Percentiles rank a stretch among this genome's conserved stretches.
Evolutionary conservation across 2,329 filamentous ascomycete genomes (phyloP).

Genomic region (Colletotrichum theobromicola): DNA sequence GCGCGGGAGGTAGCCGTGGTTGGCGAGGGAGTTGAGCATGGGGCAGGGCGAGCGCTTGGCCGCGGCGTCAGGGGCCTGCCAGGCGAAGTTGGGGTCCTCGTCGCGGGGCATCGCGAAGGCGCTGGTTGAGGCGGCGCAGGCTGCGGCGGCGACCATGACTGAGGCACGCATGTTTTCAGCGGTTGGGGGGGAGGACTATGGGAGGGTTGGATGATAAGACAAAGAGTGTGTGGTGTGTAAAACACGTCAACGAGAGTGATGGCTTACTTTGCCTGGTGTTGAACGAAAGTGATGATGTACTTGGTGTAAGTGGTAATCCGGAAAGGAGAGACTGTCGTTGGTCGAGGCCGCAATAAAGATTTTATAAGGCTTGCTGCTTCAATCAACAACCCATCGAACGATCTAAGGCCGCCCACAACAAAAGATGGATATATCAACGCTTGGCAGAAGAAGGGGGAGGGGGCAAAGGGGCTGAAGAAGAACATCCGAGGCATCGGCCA

Average conservation of each 20-base stretch:
- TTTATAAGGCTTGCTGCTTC: background rate
- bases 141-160: constrained; percentile 8
- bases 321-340: background rate
- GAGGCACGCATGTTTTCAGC: constrained; percentile 2
- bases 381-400: background rate
- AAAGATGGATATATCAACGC: background rate
- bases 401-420: background rate
- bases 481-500: background rate
- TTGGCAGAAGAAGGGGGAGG: background rate
- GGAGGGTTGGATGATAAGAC: background rate
- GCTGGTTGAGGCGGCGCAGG: background rate
- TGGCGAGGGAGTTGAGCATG: constrained; percentile 28
- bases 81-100: background rate
- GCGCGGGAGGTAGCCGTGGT: constrained; percentile 27
- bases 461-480: background rate
- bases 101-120: background rate
- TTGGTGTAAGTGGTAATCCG: background rate
- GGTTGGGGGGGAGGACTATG: background rate
- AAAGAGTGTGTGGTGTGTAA: background rate
- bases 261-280: background rate
- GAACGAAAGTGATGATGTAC: background rate
- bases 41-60: constrained; percentile 46
- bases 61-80: background rate
- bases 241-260: background rate
- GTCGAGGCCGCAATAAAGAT: background rate